Evolutionary conservation across 2,329 filamentous ascomycete genomes (phyloP), one percentile per base, ranked within the genome.

Genomic region (Aurifilum marmelostoma): DNA sequence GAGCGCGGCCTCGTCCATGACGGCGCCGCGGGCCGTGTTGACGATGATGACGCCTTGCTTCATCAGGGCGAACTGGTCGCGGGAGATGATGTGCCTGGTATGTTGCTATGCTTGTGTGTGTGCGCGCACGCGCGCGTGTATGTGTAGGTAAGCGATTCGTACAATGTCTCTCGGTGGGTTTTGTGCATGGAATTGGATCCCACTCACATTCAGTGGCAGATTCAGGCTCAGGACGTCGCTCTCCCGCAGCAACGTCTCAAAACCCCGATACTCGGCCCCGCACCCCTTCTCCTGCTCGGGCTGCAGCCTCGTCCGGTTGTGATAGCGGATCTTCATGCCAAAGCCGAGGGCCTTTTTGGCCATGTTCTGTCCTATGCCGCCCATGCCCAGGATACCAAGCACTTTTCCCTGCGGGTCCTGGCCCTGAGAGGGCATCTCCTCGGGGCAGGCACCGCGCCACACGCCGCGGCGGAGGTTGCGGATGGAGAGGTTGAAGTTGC

Each of bases 361-460:
- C 74, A 96, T 79, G 75, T 93, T 93, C 47, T 90, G 83, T 0
- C 93, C 93, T 71, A 97, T 96, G 2, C 93, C 92, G 27, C 93
- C 93, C 92, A 96, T 95, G 8, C 93, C 93, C 54, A 97, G 78
- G 70, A 97, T 93, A 0, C 93, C 93, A 6, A 97, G 83, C 1
- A 89, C 82, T 79, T 95, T 96, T 47, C 91, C 92, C 77, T 92
- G 84, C 12, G 59, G 59, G 34, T 62, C 59, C 39, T 50, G 61
- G 39, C 61, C 61, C 61, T 47, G 61, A 76, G 89, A 84, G 0
- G 82, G 78, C 2, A 83, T 82, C 6, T 79, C 76, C 0, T 82
- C 80, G 14, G 54, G 58, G 4, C 14, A 11, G 5, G 79, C 77
- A 4, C 91, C 91, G 65, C 88, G 85, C 91, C 92, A 97, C 68